phyloP scores from a whole-genome alignment of 495 filamentous ascomycete species.

The Aspergillus conjunctus region DNA sequence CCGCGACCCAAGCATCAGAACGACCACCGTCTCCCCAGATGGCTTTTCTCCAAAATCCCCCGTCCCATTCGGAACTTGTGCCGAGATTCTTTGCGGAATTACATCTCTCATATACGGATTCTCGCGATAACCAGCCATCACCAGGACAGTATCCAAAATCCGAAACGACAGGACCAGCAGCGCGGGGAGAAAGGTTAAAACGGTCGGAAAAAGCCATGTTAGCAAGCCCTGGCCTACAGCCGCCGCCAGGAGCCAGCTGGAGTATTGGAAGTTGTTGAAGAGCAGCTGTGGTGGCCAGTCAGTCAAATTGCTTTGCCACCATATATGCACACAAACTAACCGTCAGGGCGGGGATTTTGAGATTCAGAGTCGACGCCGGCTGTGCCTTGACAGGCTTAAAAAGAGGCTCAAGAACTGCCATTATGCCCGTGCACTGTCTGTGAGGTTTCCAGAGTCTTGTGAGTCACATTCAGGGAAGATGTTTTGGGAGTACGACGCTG shows the following conservation, averaged over 20 bases:
- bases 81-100: not conserved
- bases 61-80: slow-evolving; percentile 7
- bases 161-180: slow-evolving; percentile 6
- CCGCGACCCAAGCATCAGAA: slow-evolving; percentile 1
- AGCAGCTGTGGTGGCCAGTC: not conserved
- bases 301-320: not conserved
- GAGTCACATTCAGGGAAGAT: no score
- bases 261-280: slow-evolving; percentile 10
- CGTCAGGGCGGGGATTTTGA: no score
- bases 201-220: slow-evolving; percentile 12
- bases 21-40: slow-evolving; percentile 1
- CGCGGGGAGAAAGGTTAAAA: slow-evolving; percentile 5
- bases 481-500: no score
- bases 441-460: no score
- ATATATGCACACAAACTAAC: no score
- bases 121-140: not conserved
- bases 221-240: not conserved
- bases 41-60: slow-evolving; percentile 11
- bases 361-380: no score
- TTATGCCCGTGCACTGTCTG: no score
- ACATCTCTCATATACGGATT: slow-evolving; percentile 8
- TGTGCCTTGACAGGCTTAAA: no score
- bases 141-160: slow-evolving; percentile 2
- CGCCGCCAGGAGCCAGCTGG: slow-evolving; percentile 7
- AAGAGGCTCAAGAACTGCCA: no score